Evolutionary conservation across 768 basidiomycete species (phyloP).

Genomic region (Polyporus arcularius): DNA sequence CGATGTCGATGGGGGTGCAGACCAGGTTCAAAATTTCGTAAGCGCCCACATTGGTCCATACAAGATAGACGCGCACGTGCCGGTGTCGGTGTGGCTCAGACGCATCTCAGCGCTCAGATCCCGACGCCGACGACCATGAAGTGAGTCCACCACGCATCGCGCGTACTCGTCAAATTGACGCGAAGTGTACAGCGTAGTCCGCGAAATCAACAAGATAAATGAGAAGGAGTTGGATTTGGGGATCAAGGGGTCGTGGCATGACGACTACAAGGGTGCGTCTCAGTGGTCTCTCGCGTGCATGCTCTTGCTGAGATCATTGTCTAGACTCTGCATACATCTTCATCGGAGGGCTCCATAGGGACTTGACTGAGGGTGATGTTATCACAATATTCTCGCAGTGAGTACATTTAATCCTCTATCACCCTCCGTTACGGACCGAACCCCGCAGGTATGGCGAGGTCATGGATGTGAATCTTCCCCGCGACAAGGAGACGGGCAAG

Average conservation of each 20-base stretch:
- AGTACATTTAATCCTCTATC: constrained; percentile 31
- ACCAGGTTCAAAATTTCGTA: constrained; percentile 20
- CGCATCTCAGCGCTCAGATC: background rate
- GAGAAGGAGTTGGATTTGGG: constrained; percentile 85
- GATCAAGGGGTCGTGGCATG: constrained; percentile 83
- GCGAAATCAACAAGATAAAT: constrained; percentile 93
- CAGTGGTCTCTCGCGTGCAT: background rate
- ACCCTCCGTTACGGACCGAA: background rate
- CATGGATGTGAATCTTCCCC: constrained; percentile 91
- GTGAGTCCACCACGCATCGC: constrained; percentile 42
- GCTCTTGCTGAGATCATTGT: background rate
- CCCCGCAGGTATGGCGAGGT: constrained; percentile 90
- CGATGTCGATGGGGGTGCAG: constrained; percentile 13
- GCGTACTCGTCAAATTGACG: background rate
- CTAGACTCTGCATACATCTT: constrained; percentile 95
- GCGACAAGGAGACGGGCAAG: constrained; percentile 92
- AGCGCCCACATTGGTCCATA: constrained; percentile 2
- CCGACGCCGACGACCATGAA: constrained; percentile 54
- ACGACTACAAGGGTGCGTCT: constrained; percentile 81
- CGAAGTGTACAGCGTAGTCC: constrained; percentile 67
- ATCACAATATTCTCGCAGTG: constrained; percentile 98
- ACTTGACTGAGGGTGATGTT: constrained; percentile 96
- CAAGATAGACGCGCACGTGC: constrained; percentile 16
- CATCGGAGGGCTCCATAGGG: constrained; percentile 83
- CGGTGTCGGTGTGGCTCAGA: constrained; percentile 5